Evolutionary conservation across 805 yeast species (phyloP).

Genomic region (Candida peoriensis): DNA sequence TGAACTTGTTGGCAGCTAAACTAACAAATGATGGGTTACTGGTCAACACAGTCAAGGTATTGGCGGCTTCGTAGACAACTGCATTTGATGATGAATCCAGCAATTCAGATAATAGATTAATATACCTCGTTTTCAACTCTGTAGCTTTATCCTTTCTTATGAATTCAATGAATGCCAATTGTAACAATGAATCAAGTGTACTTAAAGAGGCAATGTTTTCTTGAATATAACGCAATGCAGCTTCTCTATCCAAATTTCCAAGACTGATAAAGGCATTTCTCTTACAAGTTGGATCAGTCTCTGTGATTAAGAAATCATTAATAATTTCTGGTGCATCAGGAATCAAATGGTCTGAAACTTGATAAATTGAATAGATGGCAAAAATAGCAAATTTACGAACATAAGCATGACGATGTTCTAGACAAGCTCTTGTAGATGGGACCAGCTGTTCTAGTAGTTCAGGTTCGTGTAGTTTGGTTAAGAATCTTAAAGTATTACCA

Average conservation of each 20-base stretch:
- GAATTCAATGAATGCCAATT: constrained; percentile 86
- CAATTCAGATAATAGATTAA: constrained; percentile 65
- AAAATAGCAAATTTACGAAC: constrained; percentile 96
- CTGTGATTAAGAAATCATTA: constrained; percentile 65
- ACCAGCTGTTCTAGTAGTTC: constrained; percentile 94
- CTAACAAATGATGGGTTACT: constrained; percentile 60
- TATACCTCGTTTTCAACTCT: constrained; percentile 63
- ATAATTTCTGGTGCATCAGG: constrained; percentile 95
- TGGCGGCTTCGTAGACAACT: constrained; percentile 89
- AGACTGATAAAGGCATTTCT: constrained; percentile 92
- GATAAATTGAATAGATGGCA: constrained; percentile 78
- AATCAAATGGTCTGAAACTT: constrained; percentile 77
- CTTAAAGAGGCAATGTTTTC: constrained; percentile 57
- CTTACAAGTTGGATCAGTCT: constrained; percentile 89
- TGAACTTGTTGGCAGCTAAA: constrained; percentile 78
- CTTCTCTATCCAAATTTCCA: constrained; percentile 75
- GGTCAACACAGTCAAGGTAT: constrained; percentile 62
- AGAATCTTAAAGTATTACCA: constrained; percentile 90
- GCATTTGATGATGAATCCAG: constrained; percentile 62
- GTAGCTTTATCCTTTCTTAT: constrained; percentile 74
- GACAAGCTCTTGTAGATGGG: constrained; percentile 84
- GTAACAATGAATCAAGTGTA: constrained; percentile 74
- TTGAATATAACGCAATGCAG: constrained; percentile 79
- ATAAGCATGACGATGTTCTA: constrained; percentile 96
- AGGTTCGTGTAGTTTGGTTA: constrained; percentile 85